Evolutionary conservation across 2,329 filamentous ascomycete species (phyloP), one percentile per base, ranked within the genome.

Genomic region (Pseudogymnoascus pannorum): DNA sequence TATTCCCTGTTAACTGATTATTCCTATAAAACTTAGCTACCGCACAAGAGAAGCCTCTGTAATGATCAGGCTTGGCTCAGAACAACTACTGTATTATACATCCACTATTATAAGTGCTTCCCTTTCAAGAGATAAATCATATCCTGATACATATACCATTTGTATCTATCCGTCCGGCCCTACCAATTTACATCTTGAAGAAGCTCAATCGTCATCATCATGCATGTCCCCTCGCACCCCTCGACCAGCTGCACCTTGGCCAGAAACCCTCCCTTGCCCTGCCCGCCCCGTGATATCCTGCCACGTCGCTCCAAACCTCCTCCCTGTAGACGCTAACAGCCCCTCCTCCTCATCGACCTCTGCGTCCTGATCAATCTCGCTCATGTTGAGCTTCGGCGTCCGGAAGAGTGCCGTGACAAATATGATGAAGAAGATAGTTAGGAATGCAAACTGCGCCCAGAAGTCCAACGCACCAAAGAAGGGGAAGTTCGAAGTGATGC

Each of bases 271-370:
- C 11, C 48, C 11, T 18, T 18, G 26, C 16, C 48, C n/a, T 12
- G 48, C 26, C 20, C 48, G n/a, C n/a, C 42, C 81, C 1, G 88
- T 90, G 58, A 96, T 87, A 72, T 96, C 91, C 72, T 93, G 85
- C 92, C 92, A 97, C 1, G 89, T 92, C 4, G 91, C 91, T 44
- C 89, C 88, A 67, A 96, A 92, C 31, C 91, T 82, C 62, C 91
- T 78, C 5, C 91, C 86, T 0, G 92, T 96, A 68, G 85, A 91
- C 0, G 91, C 91, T 54, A 99, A 77, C 57, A 99, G 78, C 9
- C 92, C 91, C 76, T 99, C 94, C 71, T 99, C 94, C 72, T 97
- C 94, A 16, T 93, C 92, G 29, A 87, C 89, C 73, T 96, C 91
- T 14, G 92, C 87, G 71, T 97, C 92, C 64, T 93, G 89, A 66